A percentile compares a stretch with the other conserved stretches of the same genome.
These are phyloP conservation scores for Solidago caesia DNA, from an alignment of 129 eudicot genomes.

Conservation along the genomic window DNA sequence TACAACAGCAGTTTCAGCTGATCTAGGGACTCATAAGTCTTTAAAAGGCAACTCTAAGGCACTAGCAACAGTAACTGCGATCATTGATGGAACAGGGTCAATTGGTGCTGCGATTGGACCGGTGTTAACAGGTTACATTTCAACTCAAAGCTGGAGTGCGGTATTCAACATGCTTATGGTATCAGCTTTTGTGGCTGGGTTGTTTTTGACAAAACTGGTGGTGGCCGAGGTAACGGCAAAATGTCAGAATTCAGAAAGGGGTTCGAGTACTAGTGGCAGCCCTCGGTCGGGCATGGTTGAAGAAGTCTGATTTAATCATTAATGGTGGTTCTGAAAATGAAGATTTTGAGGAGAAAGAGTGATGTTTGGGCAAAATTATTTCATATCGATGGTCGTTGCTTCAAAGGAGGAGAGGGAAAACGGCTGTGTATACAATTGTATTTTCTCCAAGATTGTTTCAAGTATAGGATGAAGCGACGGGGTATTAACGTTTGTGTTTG, in stretches of 20 bases:
- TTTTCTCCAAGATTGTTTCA: conserved; percentile 21
- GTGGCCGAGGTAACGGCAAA: conserved; percentile 70
- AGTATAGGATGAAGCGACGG: not conserved
- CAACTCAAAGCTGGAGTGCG: conserved; percentile 70
- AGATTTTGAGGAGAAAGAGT: conserved; percentile 8
- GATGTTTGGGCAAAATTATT: not conserved
- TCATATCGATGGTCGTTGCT: conserved; percentile 17
- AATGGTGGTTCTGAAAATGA: not conserved
- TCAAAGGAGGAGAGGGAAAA: not conserved
- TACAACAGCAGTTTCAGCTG: conserved; percentile 96
- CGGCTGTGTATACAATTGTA: conserved; percentile 23
- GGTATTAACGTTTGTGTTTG: conserved; percentile 12
- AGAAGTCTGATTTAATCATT: conserved; percentile 23
- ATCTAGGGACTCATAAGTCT: conserved; percentile 87
- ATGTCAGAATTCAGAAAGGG: conserved; percentile 28
- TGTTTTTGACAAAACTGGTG: conserved; percentile 79
- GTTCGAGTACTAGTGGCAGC: conserved; percentile 15
- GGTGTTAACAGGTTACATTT: conserved; percentile 77
- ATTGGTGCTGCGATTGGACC: conserved; percentile 98
- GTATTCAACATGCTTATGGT: conserved; percentile 84
- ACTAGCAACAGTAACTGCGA: conserved; percentile 89
- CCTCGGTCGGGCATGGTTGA: conserved; percentile 20
- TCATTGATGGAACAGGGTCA: conserved; percentile 94
- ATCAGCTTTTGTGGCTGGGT: conserved; percentile 71
- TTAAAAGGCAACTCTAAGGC: conserved; percentile 80